Evolutionary conservation across 2,329 filamentous ascomycete genomes (phyloP).

Genomic region (Celoporthe dispersa): DNA sequence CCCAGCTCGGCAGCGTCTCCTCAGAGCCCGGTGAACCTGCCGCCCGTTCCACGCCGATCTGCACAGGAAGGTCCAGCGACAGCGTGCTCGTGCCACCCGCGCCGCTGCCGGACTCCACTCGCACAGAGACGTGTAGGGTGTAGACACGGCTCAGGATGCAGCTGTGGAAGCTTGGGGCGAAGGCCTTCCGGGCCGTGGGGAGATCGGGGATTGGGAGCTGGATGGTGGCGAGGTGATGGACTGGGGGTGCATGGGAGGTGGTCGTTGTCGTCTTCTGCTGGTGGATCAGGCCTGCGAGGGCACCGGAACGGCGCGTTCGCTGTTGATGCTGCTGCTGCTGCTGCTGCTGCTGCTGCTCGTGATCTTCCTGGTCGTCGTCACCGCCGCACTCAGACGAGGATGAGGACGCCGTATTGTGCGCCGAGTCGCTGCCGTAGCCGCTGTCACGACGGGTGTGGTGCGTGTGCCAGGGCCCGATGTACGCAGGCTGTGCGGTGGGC

Average conservation of each 20-base stretch:
- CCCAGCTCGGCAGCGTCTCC: constrained; percentile 53
- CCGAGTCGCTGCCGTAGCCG: constrained; percentile 54
- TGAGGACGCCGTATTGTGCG: constrained; percentile 40
- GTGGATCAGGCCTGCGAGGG: constrained; percentile 4
- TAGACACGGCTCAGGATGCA: constrained; percentile 63
- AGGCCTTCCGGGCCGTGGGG: constrained; percentile 52
- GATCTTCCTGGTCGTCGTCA: constrained; percentile 31
- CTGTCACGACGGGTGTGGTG: constrained; percentile 52
- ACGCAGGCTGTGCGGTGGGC: constrained; percentile 38
- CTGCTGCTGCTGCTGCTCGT: constrained; percentile 26
- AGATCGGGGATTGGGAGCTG: constrained; percentile 52
- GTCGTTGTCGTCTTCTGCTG: background rate
- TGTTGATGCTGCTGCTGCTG: constrained; percentile 12
- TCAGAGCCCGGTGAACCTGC: constrained; percentile 28
- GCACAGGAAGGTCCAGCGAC: constrained; percentile 53
- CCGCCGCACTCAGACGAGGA: constrained; percentile 38
- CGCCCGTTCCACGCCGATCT: constrained; percentile 51
- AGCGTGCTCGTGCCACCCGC: constrained; percentile 48
- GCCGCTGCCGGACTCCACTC: constrained; percentile 31
- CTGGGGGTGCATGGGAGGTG: constrained; percentile 33
- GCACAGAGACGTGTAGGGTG: constrained; percentile 51
- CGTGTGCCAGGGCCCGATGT: constrained; percentile 48
- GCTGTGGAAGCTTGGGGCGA: constrained; percentile 62
- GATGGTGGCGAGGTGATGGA: constrained; percentile 48
- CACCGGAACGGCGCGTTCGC: constrained; percentile 11